Base-by-base conservation (phyloP, 2,329 filamentous ascomycete genomes). In the Polytolypa hystricis region DNA sequence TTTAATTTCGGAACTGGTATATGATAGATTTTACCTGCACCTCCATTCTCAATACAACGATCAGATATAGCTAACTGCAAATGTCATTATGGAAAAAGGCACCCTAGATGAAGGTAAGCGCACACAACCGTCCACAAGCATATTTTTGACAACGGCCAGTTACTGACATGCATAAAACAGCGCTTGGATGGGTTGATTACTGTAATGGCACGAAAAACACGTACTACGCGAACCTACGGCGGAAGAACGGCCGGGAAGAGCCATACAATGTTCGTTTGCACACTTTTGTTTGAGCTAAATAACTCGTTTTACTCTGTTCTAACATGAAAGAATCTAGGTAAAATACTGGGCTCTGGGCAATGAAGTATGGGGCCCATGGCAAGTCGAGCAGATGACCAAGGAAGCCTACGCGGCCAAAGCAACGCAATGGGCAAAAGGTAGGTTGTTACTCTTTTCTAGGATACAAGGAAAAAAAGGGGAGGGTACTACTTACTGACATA, bases 341-440 rank as follows among this genome's bases (percentile, higher is more conserved):
- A 85, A 84, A 61, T 89, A 87, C 67, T 91, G 84, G 84, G 82
- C 81, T 2, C 71, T 91, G 17, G 84, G 84, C 7, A 91, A 91
- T 58, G 76, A 80, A 50, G 69, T 69, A 43, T 75, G 70, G 69
- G 72, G 72, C 3, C 69, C 70, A 3, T 75, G 71, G 70, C 71
- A 74, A 50, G 69, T 76, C 18, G 70, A 67, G 37, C 70, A 76
- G 47, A 68, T 70, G 60, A 74, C 70, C 40, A 72, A 73, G 48
- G 70, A 74, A 50, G 69, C 66, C 44, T 77, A 76, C 46, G 66
- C 72, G 8, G 67, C 73, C 48, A 69, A 70, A 42, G 73, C 72
- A 11, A 69, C 68, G 41, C 71, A 74, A 55, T 75, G 70, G 71
- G 71, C 70, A 18, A 75, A 74, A 53, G 71, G 57, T 56, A 43